Evolutionary conservation across 1,139 yeast genomes (phyloP).

Genomic region (Magnusiomyces fungicola): DNA sequence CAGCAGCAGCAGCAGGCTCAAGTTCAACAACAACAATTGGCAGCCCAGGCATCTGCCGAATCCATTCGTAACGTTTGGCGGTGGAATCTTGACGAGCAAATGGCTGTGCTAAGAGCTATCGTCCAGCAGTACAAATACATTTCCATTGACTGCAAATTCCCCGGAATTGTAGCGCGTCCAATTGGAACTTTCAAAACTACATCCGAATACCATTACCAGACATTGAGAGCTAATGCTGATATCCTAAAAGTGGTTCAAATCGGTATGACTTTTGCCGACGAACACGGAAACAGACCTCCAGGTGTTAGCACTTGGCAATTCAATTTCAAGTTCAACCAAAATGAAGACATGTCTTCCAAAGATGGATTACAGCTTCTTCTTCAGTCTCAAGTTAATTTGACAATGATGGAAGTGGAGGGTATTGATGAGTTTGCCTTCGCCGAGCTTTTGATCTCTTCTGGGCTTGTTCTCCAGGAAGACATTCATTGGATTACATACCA

Average conservation of each 20-base stretch:
- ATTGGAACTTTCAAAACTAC: constrained; percentile 91
- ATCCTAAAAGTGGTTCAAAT: constrained; percentile 78
- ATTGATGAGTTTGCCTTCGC: constrained; percentile 77
- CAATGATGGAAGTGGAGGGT: constrained; percentile 67
- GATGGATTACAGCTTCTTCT: constrained; percentile 70
- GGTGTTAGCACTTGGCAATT: constrained; percentile 84
- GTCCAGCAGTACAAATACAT: constrained; percentile 63
- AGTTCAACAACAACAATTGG: not conserved
- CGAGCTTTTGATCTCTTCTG: constrained; percentile 78
- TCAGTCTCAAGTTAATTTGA: constrained; percentile 79
- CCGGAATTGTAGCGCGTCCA: constrained; percentile 94
- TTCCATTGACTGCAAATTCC: constrained; percentile 80
- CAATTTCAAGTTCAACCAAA: constrained; percentile 74
- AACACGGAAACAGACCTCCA: constrained; percentile 68
- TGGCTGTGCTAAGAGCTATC: constrained; percentile 63
- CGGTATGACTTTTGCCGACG: constrained; percentile 78
- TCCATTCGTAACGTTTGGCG: constrained; percentile 60
- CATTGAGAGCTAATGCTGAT: constrained; percentile 86
- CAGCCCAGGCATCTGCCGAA: constrained; percentile 2
- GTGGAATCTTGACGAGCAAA: constrained; percentile 74
- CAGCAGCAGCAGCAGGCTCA: constrained; percentile 1
- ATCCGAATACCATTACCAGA: constrained; percentile 91
- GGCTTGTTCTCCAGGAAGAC: constrained; percentile 64
- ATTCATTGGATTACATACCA: constrained; percentile 90
- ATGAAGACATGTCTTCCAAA: constrained; percentile 67